These are phyloP conservation scores for Phaseolus lunatus DNA, from an alignment of 306 rosid genomes.

Conservation along the genomic window DNA sequence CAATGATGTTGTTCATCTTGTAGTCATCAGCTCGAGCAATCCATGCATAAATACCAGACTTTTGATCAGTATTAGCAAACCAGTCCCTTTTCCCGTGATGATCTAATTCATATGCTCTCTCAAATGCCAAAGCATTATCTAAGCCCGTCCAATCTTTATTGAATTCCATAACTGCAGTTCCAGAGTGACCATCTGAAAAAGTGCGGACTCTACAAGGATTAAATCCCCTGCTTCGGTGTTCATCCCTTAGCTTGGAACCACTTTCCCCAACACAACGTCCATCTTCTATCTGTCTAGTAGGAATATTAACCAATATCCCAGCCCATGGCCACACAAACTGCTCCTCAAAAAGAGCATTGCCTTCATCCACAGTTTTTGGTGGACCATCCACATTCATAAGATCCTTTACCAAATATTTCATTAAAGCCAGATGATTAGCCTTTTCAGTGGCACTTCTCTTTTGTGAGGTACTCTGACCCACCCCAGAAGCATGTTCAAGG, in stretches of 20 bases:
- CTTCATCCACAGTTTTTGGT: conserved; percentile 48
- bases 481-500: conserved; percentile 92
- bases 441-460: conserved; percentile 79
- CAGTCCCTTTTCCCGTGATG: conserved; percentile 82
- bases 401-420: conserved; percentile 73
- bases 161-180: conserved; percentile 84
- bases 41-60: conserved; percentile 90
- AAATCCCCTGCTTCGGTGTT: conserved; percentile 73
- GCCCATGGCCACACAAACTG: conserved; percentile 95
- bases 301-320: conserved; percentile 87
- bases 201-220: conserved; percentile 76
- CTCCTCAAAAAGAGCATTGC: conserved; percentile 55
- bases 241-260: conserved; percentile 94
- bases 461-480: conserved; percentile 80
- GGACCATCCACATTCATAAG: conserved; percentile 53
- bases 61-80: conserved; percentile 53
- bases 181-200: conserved; percentile 85
- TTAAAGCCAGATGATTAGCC: conserved; percentile 86
- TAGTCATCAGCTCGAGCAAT: conserved; percentile 89
- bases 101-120: conserved; percentile 77
- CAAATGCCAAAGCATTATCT: conserved; percentile 81
- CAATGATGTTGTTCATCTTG: conserved; percentile 59
- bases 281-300: conserved; percentile 65
- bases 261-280: conserved; percentile 81
- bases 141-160: conserved; percentile 84